Evolutionary conservation across 2,329 filamentous ascomycete genomes (phyloP).

Genomic region (Venturia carpophila): DNA sequence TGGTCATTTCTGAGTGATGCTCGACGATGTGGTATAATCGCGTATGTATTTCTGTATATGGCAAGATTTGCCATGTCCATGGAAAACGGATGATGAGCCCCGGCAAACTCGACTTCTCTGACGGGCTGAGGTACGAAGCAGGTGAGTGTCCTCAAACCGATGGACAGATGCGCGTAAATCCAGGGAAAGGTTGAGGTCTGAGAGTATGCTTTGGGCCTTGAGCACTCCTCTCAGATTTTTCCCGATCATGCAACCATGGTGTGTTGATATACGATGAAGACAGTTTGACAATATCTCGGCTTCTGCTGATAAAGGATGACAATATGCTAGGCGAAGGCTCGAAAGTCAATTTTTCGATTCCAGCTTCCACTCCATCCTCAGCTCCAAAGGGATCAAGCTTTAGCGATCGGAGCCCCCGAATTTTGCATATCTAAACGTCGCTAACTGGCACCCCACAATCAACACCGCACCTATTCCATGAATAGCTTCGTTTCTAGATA

Average conservation of each 20-base stretch:
- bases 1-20: slow-evolving; percentile 5
- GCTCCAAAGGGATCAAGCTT: neutral
- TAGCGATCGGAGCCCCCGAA: neutral
- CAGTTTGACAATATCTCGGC: neutral
- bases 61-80: slow-evolving; percentile 27
- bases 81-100: slow-evolving; percentile 23
- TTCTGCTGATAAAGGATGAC: too few relatives aligned
- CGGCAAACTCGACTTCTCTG: neutral
- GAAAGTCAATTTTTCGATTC: neutral
- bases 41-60: slow-evolving; percentile 28
- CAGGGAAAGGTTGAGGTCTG: neutral
- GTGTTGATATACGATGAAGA: neutral
- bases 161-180: neutral
- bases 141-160: slow-evolving; percentile 5
- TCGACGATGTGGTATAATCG: slow-evolving; percentile 24
- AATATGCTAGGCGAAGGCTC: too few relatives aligned
- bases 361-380: neutral
- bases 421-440: neutral
- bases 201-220: neutral
- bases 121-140: neutral
- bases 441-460: neutral
- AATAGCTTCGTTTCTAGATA: neutral
- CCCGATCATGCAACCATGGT: neutral
- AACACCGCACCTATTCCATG: neutral
- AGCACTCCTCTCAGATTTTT: neutral